phyloP scores from a whole-genome alignment of 2,329 filamentous ascomycete species.

The Sarocladium kiliense region DNA sequence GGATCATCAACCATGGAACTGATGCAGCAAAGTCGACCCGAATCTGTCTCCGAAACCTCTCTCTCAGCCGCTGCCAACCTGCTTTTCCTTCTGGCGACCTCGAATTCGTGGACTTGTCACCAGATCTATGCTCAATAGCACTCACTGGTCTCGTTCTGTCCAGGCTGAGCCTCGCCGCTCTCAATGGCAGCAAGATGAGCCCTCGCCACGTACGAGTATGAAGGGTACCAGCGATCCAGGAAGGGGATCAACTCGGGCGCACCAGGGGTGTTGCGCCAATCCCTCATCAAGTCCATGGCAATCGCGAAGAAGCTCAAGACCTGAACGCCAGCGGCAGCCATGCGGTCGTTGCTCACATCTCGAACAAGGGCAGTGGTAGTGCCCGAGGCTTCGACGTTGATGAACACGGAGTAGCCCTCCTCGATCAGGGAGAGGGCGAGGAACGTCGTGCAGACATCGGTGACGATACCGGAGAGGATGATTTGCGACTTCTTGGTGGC shows the following conservation, averaged over 20 bases:
- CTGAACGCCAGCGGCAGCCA: slow-evolving; percentile 62
- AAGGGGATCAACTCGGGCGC: slow-evolving; percentile 54
- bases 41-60: too few species aligned
- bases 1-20: too few species aligned
- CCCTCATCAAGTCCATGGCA: slow-evolving; percentile 63
- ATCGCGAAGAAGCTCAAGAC: slow-evolving; percentile 58
- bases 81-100: too few species aligned
- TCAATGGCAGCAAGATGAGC: background rate
- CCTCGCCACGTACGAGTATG: background rate
- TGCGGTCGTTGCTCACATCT: slow-evolving; percentile 60
- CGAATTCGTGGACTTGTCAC: background rate
- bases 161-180: background rate
- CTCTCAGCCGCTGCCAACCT: too few species aligned
- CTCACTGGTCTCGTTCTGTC: slow-evolving; percentile 2
- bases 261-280: slow-evolving; percentile 56
- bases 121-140: background rate
- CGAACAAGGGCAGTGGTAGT: slow-evolving; percentile 58
- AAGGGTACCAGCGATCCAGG: slow-evolving; percentile 58
- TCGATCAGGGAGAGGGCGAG: slow-evolving; percentile 65
- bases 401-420: slow-evolving; percentile 68
- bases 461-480: slow-evolving; percentile 67
- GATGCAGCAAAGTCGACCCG: too few species aligned
- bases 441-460: slow-evolving; percentile 73
- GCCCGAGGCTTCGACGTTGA: slow-evolving; percentile 66
- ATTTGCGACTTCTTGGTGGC: slow-evolving; percentile 64